Evolutionary conservation across 257 asterid species (phyloP).

Genomic region (Sherardia arvensis): DNA sequence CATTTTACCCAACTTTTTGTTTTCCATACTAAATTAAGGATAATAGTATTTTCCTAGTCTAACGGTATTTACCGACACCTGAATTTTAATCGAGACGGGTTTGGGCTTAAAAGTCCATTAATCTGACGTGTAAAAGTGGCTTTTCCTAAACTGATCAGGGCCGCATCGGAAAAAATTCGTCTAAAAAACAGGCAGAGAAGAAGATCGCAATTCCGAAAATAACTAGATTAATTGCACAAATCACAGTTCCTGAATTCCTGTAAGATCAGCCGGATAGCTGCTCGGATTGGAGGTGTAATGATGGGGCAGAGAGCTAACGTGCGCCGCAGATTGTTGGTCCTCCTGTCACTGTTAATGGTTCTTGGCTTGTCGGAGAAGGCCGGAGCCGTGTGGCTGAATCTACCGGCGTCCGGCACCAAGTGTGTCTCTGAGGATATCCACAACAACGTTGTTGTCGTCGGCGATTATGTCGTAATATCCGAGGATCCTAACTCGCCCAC

Average conservation of each 20-base stretch:
- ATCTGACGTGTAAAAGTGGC: too few relatives aligned
- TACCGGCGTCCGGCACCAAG: slow-evolving; percentile 67
- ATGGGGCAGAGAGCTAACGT: slow-evolving; percentile 34
- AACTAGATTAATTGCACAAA: too few relatives aligned
- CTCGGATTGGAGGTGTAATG: not conserved
- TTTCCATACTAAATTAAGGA: too few relatives aligned
- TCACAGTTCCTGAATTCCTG: not conserved
- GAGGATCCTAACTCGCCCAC: slow-evolving; percentile 46
- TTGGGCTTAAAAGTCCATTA: too few relatives aligned
- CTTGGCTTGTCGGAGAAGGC: slow-evolving; percentile 23
- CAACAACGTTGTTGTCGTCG: slow-evolving; percentile 75
- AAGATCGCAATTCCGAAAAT: not conserved
- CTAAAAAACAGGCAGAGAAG: slow-evolving; percentile 6
- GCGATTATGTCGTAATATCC: slow-evolving; percentile 71
- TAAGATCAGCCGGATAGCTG: not conserved
- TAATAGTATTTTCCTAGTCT: too few relatives aligned
- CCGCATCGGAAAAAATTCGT: too few relatives aligned
- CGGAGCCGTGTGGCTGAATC: slow-evolving; percentile 65
- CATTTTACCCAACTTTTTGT: too few relatives aligned
- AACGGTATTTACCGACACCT: too few relatives aligned
- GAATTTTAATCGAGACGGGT: too few relatives aligned
- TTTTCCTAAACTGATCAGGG: too few relatives aligned
- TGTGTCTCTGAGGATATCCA: slow-evolving; percentile 88
- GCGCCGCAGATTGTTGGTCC: slow-evolving; percentile 16
- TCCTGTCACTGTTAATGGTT: slow-evolving; percentile 22